Percentiles rank a stretch among this genome's conserved stretches.
Conservation (phyloP, 2,329 filamentous ascomycete species). For the Bipolaris oryzae region DNA sequence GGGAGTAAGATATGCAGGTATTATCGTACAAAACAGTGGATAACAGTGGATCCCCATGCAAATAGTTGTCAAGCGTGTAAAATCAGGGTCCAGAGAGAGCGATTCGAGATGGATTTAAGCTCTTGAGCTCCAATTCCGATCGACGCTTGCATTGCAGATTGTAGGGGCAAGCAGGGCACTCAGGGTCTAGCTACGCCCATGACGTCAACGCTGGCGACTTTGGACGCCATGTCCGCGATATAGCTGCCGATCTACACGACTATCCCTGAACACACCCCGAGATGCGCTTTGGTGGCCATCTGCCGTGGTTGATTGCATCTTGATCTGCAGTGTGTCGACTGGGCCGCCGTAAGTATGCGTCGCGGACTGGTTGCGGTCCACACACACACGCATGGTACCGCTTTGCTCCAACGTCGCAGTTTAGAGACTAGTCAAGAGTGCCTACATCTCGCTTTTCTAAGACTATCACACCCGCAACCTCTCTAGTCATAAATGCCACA, state of each 20-base stretch:
- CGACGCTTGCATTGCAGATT: neutral
- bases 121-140: conserved; percentile 3
- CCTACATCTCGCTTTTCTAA: neutral
- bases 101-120: conserved; percentile 19
- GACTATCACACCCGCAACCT: neutral
- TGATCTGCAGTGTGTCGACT: neutral
- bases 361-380: neutral
- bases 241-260: conserved; percentile 11
- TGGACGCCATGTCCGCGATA: conserved; percentile 4
- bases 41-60: neutral
- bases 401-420: neutral
- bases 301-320: neutral
- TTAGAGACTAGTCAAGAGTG: neutral
- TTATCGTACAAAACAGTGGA: neutral
- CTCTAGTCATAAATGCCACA: neutral
- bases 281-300: neutral
- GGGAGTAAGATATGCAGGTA: conserved; percentile 5
- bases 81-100: conserved; percentile 15
- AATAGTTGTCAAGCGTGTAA: neutral
- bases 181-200: conserved; percentile 7
- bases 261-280: conserved; percentile 5
- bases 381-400: neutral
- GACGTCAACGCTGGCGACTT: conserved; percentile 12
- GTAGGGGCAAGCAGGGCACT: conserved; percentile 11
- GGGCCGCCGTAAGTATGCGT: neutral